phyloP scores from a whole-genome alignment of 768 basidiomycete species.

The Trametopsis cervina region DNA sequence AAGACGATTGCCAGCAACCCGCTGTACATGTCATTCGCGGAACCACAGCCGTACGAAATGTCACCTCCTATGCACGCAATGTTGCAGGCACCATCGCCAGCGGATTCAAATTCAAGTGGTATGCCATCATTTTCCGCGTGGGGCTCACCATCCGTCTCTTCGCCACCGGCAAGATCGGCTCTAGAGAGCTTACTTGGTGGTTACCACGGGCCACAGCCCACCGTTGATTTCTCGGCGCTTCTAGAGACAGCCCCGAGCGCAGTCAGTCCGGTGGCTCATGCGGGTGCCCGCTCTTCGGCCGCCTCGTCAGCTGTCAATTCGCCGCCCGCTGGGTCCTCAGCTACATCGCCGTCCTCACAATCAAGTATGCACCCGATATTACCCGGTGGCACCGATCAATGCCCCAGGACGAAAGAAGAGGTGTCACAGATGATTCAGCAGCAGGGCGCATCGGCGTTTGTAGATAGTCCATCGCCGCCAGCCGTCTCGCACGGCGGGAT shows the following conservation, averaged over 20 bases:
- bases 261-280: conserved; percentile 53
- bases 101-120: conserved; percentile 11
- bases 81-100: conserved; percentile 9
- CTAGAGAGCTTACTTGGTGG: conserved; percentile 36
- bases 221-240: conserved; percentile 28
- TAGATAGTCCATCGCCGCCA: conserved; percentile 24
- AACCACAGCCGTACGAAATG: conserved; percentile 25
- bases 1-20: conserved; percentile 83
- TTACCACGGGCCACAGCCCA: conserved; percentile 25
- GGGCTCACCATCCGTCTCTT: not conserved
- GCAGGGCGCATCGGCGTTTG: conserved; percentile 59
- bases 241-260: conserved; percentile 28
- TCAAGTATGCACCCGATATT: conserved; percentile 31
- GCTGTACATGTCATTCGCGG: conserved; percentile 76
- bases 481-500: conserved; percentile 6
- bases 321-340: conserved; percentile 20
- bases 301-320: conserved; percentile 12
- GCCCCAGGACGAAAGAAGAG: conserved; percentile 52
- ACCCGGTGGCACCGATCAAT: conserved; percentile 19
- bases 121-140: conserved; percentile 1
- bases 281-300: conserved; percentile 20
- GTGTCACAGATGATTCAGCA: conserved; percentile 41
- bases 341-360: conserved; percentile 30
- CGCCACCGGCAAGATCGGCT: conserved; percentile 18
- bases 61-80: conserved; percentile 12